Evolutionary conservation across 352 stramenopile species (phyloP).

Genomic region (Globisporangium rhizosaccharum): DNA sequence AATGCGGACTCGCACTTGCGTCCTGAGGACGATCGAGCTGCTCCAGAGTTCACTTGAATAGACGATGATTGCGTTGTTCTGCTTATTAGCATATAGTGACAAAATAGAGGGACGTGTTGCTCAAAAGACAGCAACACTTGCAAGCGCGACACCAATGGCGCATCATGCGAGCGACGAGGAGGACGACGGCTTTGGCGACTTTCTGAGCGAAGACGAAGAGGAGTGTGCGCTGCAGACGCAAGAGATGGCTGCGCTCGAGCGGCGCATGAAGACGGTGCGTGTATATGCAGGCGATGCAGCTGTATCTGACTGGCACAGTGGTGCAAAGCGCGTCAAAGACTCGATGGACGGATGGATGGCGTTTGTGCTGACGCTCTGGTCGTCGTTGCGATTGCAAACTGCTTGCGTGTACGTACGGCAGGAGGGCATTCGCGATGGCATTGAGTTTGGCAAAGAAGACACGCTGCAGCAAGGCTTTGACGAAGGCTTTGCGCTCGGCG

Average conservation of each 20-base stretch:
- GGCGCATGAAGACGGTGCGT: conserved; percentile 54
- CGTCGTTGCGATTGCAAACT: background rate
- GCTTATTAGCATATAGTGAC: no score
- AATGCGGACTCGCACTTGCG: no score
- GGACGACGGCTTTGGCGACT: conserved; percentile 58
- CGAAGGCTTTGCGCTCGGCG: conserved; percentile 35
- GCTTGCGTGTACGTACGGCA: conserved; percentile 8
- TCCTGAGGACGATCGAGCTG: no score
- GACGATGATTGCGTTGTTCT: no score
- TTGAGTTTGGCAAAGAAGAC: conserved; percentile 67
- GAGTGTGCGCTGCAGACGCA: conserved; percentile 34
- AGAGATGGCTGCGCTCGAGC: conserved; percentile 50
- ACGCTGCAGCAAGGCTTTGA: conserved; percentile 73
- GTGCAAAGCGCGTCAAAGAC: no score
- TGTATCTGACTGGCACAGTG: no score
- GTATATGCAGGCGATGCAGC: background rate
- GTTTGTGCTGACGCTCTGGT: conserved; percentile 6
- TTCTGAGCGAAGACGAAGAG: conserved; percentile 53
- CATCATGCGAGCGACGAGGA: conserved; percentile 1
- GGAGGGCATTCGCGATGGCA: conserved; percentile 59
- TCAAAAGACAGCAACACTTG: no score
- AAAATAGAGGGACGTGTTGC: no score
- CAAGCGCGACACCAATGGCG: no score
- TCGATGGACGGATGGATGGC: background rate
- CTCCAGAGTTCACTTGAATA: no score